phyloP scores from a whole-genome alignment of 2,329 filamentous ascomycete genomes.

The Aspergillus ustus region DNA sequence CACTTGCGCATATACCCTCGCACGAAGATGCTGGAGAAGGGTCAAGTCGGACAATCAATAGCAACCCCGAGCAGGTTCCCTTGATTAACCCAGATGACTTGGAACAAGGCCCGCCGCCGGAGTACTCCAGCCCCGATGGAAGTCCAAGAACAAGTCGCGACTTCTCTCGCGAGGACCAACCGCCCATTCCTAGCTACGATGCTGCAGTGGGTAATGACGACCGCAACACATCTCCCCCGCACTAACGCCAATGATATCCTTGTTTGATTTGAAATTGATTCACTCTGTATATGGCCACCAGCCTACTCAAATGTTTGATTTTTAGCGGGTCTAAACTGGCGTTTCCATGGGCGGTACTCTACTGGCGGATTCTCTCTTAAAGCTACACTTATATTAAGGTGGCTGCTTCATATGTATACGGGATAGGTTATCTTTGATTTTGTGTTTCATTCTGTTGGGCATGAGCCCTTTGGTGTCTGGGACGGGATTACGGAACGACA shows the following conservation, averaged over 20 bases:
- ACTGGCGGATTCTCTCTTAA: slow-evolving; percentile 23
- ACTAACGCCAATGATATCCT: slow-evolving; percentile 9
- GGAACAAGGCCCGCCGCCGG: slow-evolving; percentile 42
- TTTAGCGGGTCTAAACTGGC: slow-evolving; percentile 38
- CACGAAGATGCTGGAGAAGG: slow-evolving; percentile 75
- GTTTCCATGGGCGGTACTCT: slow-evolving; percentile 29
- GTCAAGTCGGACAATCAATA: slow-evolving; percentile 55
- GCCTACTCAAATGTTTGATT: slow-evolving; percentile 19
- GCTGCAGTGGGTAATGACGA: slow-evolving; percentile 64
- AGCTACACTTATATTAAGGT: slow-evolving; percentile 22
- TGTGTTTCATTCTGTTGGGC: slow-evolving; percentile 7
- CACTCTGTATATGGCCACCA: slow-evolving; percentile 18
- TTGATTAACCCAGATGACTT: slow-evolving; percentile 36
- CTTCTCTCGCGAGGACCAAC: slow-evolving; percentile 58
- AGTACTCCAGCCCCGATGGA: slow-evolving; percentile 61
- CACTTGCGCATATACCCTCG: slow-evolving; percentile 73
- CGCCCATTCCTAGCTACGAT: slow-evolving; percentile 82
- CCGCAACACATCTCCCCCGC: not conserved
- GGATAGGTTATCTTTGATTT: slow-evolving; percentile 16
- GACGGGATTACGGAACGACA: not conserved
- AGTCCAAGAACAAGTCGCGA: slow-evolving; percentile 61
- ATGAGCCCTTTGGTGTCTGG: slow-evolving; percentile 10
- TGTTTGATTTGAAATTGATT: slow-evolving; percentile 8
- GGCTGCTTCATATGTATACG: slow-evolving; percentile 27
- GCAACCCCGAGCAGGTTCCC: slow-evolving; percentile 28